A percentile compares a stretch with the other conserved stretches of the same genome.
Conservation (phyloP, 2,329 filamentous ascomycete genomes). For the Neonectria coccinea region DNA sequence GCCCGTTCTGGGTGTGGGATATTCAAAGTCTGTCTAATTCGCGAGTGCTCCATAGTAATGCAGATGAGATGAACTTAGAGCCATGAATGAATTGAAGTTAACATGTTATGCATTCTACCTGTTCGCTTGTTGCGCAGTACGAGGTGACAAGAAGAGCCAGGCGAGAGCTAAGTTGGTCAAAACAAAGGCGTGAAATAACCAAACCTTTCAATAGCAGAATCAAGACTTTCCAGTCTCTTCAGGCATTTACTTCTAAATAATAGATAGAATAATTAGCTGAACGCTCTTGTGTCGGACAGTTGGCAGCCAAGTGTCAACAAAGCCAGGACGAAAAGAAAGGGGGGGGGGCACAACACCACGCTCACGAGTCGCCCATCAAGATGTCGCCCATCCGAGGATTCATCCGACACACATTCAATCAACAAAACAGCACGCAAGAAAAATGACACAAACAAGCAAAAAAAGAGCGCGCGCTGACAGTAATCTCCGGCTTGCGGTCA, state of each 20-base stretch:
- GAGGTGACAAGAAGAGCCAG: neutral
- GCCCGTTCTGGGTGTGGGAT: neutral
- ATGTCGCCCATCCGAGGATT: neutral
- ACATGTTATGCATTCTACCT: neutral
- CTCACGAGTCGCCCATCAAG: neutral
- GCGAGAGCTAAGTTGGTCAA: neutral
- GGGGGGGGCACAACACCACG: neutral
- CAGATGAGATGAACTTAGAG: neutral
- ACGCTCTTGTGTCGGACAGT: neutral
- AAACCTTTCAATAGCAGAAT: neutral
- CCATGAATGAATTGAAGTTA: neutral
- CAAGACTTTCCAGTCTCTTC: neutral
- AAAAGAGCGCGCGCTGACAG: neutral
- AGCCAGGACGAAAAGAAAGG: neutral
- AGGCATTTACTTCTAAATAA: neutral
- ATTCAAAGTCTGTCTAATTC: neutral
- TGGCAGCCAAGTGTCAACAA: neutral
- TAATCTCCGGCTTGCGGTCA: neutral
- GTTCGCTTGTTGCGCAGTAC: neutral
- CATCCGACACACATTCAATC: neutral
- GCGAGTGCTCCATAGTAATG: neutral
- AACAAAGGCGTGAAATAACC: neutral
- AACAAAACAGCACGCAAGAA: neutral
- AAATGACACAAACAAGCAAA: neutral
- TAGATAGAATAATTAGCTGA: neutral